Evolutionary conservation across 345 rosid species (phyloP).

Genomic region (Psidium friedrichsthalianum): DNA sequence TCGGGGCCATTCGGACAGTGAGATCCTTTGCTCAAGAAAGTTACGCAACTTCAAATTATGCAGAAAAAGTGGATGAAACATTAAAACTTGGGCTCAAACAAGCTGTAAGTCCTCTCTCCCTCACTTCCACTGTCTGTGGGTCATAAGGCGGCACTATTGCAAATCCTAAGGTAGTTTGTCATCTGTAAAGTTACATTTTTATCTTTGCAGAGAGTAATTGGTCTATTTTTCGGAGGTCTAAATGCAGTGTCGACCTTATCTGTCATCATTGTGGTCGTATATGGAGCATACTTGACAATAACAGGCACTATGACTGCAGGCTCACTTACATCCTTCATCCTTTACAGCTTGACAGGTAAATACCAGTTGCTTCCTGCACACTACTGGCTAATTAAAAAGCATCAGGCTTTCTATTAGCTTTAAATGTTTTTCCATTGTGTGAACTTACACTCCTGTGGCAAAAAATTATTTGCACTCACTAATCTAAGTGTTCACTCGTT

Average conservation of each 20-base stretch:
- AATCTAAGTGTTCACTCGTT: neutral
- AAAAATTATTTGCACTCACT: neutral
- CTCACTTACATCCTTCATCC: slow-evolving; percentile 90
- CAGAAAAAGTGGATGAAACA: slow-evolving; percentile 82
- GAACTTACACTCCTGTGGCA: neutral
- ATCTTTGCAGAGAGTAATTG: slow-evolving; percentile 40
- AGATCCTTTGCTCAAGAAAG: slow-evolving; percentile 90
- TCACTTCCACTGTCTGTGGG: neutral
- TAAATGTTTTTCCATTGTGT: neutral
- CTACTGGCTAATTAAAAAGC: neutral
- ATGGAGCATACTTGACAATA: slow-evolving; percentile 86
- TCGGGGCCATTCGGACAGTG: slow-evolving; percentile 92
- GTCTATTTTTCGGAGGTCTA: slow-evolving; percentile 74
- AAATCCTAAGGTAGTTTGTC: neutral
- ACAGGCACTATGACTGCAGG: slow-evolving; percentile 79
- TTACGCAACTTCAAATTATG: slow-evolving; percentile 53
- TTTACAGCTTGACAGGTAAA: slow-evolving; percentile 91
- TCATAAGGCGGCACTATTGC: neutral
- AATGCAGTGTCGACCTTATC: slow-evolving; percentile 83
- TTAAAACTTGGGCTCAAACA: slow-evolving; percentile 73
- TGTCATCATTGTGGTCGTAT: slow-evolving; percentile 65
- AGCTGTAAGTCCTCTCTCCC: slow-evolving; percentile 48
- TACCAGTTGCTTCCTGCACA: neutral
- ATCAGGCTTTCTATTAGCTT: neutral
- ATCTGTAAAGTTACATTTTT: neutral